Percentiles rank a stretch among this genome's conserved stretches.
Evolutionary conservation across 1,284 basidiomycete species (phyloP).

Genomic region (Ceratobasidium sp.): DNA sequence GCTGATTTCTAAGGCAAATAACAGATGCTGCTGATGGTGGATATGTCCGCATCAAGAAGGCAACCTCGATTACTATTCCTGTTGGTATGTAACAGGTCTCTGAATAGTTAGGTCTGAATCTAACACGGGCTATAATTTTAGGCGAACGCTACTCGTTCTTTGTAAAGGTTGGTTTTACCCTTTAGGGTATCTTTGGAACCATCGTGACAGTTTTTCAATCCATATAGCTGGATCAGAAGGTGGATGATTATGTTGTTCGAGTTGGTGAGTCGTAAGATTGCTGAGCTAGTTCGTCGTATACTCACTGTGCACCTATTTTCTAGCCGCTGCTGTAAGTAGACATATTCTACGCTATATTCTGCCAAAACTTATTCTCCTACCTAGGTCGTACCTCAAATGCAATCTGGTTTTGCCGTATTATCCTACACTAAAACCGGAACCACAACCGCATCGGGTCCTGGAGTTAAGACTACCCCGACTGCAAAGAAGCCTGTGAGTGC

Average conservation of each 20-base stretch:
- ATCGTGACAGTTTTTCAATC: not conserved
- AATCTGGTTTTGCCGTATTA: conserved; percentile 16
- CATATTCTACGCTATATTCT: not conserved
- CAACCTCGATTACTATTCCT: conserved; percentile 20
- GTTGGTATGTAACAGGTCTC: conserved; percentile 6
- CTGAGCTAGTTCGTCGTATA: not conserved
- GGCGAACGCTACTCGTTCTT: conserved; percentile 28
- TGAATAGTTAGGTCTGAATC: not conserved
- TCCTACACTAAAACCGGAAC: conserved; percentile 6
- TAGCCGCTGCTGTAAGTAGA: conserved; percentile 24
- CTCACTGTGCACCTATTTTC: not conserved
- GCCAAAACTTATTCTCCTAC: not conserved
- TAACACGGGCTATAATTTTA: not conserved
- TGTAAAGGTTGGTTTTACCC: not conserved
- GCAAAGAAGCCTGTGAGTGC: conserved; percentile 10
- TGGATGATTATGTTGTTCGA: conserved; percentile 19
- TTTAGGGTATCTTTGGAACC: not conserved
- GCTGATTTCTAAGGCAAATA: no score
- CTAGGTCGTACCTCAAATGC: conserved; percentile 22
- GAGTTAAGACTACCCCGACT: not conserved
- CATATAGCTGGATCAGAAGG: conserved; percentile 1
- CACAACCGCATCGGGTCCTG: not conserved
- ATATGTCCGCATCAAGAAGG: conserved; percentile 27
- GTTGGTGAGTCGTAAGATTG: not conserved
- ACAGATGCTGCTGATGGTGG: conserved; percentile 24